Evolutionary conservation across 129 eudicot species (phyloP), one percentile per base, ranked within the genome.

Genomic region (Escallonia herrerae): DNA sequence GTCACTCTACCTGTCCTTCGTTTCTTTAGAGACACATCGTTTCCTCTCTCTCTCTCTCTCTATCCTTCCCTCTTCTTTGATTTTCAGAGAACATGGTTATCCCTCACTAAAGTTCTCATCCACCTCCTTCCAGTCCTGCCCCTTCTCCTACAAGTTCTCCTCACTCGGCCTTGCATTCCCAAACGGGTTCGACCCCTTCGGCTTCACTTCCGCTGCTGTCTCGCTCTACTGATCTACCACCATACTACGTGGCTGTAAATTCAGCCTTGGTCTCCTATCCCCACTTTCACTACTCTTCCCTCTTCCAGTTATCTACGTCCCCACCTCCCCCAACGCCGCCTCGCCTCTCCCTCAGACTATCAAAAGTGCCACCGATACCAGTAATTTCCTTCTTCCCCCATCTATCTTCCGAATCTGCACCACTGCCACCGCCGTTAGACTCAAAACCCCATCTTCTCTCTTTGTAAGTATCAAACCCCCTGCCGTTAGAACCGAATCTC

Each of bases 111-210:
- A n/a, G n/a, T 89, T 94, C 71, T 84, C 97, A 70, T 94, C 99
- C 46, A 89, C 83, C 82, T 89, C 99, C 93, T 94, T 94, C 94
- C 95, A 89, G 74, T 94, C 99, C 76, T 94, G 85, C 1, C 97
- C 99, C 82, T 89, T 84, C 72, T 94, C 88, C 84, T 83, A 81
- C 95, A 94, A 86, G 41, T 89, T 95, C 74, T 86, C 86, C 77
- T 94, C 99, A 69, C 99, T 86, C 0, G 99, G 99, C 66, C 99
- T 68, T 1, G 99, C 99, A 69, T 77, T 88, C 4, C 99, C 99
- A 72, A 94, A 94, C 2, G 99, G 99, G 42, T 80, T 94, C 7
- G 83, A 65, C 8, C 98, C 95, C 60, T 86, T 86, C 1, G 84
- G 63, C 65, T 82, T 86, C 69, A 51, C 84, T 2, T n/a, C n/a